Evolutionary conservation across 2,329 filamentous ascomycete species (phyloP).

Genomic region (Cladophialophora psammophila): DNA sequence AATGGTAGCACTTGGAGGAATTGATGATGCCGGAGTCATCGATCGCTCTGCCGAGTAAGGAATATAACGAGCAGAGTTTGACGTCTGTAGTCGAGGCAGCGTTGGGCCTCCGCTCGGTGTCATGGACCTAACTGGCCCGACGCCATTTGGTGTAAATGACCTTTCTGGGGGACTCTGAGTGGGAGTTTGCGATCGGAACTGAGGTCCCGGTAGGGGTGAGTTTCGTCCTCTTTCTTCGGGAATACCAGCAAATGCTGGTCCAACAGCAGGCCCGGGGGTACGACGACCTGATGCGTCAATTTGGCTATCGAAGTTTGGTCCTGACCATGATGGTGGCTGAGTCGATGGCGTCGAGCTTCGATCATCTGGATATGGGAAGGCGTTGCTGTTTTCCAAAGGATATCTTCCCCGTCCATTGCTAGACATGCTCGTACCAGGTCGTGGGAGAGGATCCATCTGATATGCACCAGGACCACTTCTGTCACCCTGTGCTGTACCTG

Average conservation of each 20-base stretch:
- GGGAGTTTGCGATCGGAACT: slow-evolving; percentile 35
- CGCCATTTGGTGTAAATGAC: slow-evolving; percentile 34
- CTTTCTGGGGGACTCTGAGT: slow-evolving; percentile 35
- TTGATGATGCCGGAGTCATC: slow-evolving; percentile 32
- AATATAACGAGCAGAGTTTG: slow-evolving; percentile 29
- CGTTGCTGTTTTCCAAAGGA: slow-evolving; percentile 30
- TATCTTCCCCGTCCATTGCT: slow-evolving; percentile 32
- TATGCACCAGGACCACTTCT: slow-evolving; percentile 42
- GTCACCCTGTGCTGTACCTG: slow-evolving; percentile 40
- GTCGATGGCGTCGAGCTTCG: slow-evolving; percentile 29
- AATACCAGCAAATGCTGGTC: slow-evolving; percentile 32
- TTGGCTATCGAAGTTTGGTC: slow-evolving; percentile 23
- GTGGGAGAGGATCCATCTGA: slow-evolving; percentile 41
- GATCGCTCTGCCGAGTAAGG: slow-evolving; percentile 34
- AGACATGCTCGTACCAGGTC: slow-evolving; percentile 40
- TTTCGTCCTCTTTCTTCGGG: slow-evolving; percentile 35
- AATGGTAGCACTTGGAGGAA: slow-evolving; percentile 29
- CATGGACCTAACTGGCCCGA: slow-evolving; percentile 26
- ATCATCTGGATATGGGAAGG: slow-evolving; percentile 35
- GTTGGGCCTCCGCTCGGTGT: slow-evolving; percentile 32
- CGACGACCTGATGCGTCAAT: slow-evolving; percentile 29
- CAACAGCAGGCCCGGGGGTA: slow-evolving; percentile 26
- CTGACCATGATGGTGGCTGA: slow-evolving; percentile 30
- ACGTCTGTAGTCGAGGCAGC: slow-evolving; percentile 31
- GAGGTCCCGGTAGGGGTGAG: slow-evolving; percentile 35